Percentiles rank a stretch among this genome's conserved stretches.
These are phyloP conservation scores for Penicillium polonicum DNA, from an alignment of 2,329 filamentous ascomycete species.

Conservation along the genomic window DNA sequence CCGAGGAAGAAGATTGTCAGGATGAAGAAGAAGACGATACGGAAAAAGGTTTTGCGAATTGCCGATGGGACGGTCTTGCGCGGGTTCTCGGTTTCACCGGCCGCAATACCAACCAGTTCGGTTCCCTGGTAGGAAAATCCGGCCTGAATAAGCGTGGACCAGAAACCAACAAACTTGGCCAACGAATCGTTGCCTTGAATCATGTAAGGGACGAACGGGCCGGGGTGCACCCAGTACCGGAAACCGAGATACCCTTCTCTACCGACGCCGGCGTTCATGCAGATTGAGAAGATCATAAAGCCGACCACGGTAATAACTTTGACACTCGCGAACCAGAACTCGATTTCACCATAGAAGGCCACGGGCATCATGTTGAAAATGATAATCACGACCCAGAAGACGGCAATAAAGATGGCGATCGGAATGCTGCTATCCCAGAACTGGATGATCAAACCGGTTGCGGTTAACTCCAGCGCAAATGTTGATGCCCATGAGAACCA, in stretches of 20 bases:
- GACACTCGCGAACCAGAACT: constrained; percentile 75
- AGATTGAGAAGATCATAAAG: constrained; percentile 74
- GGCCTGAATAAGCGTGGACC: constrained; percentile 47
- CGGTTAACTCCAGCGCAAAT: constrained; percentile 69
- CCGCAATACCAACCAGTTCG: constrained; percentile 72
- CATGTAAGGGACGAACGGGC: constrained; percentile 65
- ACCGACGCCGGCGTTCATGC: constrained; percentile 70
- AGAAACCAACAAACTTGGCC: constrained; percentile 65
- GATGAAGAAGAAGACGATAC: constrained; percentile 61
- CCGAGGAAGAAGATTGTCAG: constrained; percentile 62
- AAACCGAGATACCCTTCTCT: constrained; percentile 72
- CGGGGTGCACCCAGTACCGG: constrained; percentile 66
- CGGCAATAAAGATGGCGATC: constrained; percentile 68
- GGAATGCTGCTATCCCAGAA: constrained; percentile 65
- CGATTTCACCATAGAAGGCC: constrained; percentile 70
- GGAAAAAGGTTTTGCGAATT: constrained; percentile 72
- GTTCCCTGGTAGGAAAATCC: constrained; percentile 55
- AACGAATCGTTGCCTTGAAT: constrained; percentile 55
- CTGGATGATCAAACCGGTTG: constrained; percentile 70
- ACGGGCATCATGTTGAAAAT: constrained; percentile 69
- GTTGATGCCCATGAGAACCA: constrained; percentile 77
- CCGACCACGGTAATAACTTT: constrained; percentile 73
- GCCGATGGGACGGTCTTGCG: constrained; percentile 69
- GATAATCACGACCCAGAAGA: constrained; percentile 71
- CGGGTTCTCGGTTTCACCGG: constrained; percentile 72